Percentiles rank a stretch among this genome's conserved stretches.
These are phyloP conservation scores for Neurospora sp. DNA, from an alignment of 495 filamentous ascomycete genomes.

Conservation along the genomic window DNA sequence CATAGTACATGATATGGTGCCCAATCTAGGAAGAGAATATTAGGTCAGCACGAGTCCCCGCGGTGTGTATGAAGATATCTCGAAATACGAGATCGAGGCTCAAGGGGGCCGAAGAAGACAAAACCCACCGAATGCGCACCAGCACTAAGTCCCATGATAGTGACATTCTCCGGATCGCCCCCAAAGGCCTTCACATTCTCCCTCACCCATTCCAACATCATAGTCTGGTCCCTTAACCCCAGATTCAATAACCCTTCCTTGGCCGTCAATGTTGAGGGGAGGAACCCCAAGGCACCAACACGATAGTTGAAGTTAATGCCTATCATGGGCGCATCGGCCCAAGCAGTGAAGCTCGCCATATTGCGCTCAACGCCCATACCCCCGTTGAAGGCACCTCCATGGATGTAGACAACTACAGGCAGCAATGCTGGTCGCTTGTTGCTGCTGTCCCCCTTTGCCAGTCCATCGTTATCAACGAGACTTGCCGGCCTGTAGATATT, in stretches of 20 bases:
- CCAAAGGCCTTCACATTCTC: constrained; percentile 51
- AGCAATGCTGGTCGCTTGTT: constrained; percentile 23
- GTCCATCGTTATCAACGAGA: constrained; percentile 14
- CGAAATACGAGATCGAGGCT: neutral
- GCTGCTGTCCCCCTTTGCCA: constrained; percentile 4
- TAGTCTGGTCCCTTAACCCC: constrained; percentile 58
- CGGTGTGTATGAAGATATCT: neutral
- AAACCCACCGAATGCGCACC: constrained; percentile 52
- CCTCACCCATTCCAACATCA: constrained; percentile 54
- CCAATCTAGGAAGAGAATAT: constrained; percentile 39
- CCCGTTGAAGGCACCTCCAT: constrained; percentile 44
- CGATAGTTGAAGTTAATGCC: constrained; percentile 61
- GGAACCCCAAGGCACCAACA: constrained; percentile 56
- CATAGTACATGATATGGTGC: constrained; percentile 51
- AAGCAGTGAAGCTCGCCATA: constrained; percentile 45
- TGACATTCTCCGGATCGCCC: constrained; percentile 52
- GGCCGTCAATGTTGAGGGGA: constrained; percentile 42
- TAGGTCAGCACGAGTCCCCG: neutral
- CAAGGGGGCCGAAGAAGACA: neutral
- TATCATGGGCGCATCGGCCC: constrained; percentile 42
- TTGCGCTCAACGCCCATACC: constrained; percentile 33
- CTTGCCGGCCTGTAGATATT: constrained; percentile 37
- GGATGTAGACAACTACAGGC: constrained; percentile 50
- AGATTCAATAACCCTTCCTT: constrained; percentile 52
- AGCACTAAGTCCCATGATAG: constrained; percentile 56